Evolutionary conservation across 208 protist genomes (phyloP), one percentile per base, ranked within the genome.

Genomic region (Angomonas ambiguus): DNA sequence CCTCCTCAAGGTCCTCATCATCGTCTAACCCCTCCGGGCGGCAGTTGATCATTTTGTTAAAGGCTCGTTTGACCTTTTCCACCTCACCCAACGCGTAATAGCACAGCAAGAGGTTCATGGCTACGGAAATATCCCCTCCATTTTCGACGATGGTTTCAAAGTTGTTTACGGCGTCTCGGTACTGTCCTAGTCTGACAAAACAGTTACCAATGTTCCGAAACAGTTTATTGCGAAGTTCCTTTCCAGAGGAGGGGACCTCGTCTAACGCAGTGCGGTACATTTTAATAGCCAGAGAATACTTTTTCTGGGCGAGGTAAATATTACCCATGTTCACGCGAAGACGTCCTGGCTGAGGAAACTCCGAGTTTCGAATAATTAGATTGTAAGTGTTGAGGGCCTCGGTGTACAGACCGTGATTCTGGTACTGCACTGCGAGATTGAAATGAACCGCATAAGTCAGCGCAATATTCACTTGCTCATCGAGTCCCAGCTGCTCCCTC

Each of bases 301-400:
- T 97, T 60, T 97, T 90, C 83, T 98, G 93, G 41, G 95, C 90
- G 55, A 92, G 97, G 79, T 98, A 98, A 58, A 99, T 98, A 91
- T 99, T 99, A 66, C 97, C 97, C 86, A 99, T 99, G 77, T 98
- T 98, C 32, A 99, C 96, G 20, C 97, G 91, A 58, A 99, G 86
- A 24, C 97, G 88, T 20, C 93, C 81, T 1, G 82, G 82, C 65
- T 98, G 85, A 16, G 89, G 83, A 73, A 96, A 99, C 68, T 97
- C 89, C 57, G 96, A 93, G 78, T 98, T 98, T 67, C 91, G 92
- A 22, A 98, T 91, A 66, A 99, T 98, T 34, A 97, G 62, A 38
- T 83, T 87, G 86, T 98, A 98, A 41, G 93, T 97, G 77, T 97
- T 97, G 33, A 98, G 80, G 8, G 97, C 96, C 72, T 98, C 97